phyloP scores from a whole-genome alignment of 192 early-diverging fungal species.

The Polychytrium aggregatum region DNA sequence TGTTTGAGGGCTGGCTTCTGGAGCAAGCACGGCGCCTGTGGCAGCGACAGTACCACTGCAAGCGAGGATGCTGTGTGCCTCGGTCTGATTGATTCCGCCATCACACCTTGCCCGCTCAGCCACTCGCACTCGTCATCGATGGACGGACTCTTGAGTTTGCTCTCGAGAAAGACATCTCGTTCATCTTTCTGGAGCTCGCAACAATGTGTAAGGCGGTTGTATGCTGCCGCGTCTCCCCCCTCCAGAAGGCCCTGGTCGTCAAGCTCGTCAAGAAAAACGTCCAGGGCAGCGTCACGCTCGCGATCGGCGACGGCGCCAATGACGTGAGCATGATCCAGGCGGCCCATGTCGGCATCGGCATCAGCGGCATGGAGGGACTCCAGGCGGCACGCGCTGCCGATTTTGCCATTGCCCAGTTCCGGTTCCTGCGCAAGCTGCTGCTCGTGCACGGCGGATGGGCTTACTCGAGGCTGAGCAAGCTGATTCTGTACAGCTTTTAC shows the following conservation, averaged over 20 bases:
- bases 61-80: no score
- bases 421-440: conserved; percentile 86
- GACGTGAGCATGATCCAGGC: conserved; percentile 99
- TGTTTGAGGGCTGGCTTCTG: no score
- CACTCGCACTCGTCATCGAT: conserved; percentile 90
- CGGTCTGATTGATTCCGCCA: no score
- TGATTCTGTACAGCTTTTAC: conserved; percentile 97
- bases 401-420: conserved; percentile 98
- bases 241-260: conserved; percentile 97
- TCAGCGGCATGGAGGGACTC: conserved; percentile 89
- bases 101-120: no score
- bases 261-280: conserved; percentile 92
- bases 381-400: conserved; percentile 95
- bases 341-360: conserved; percentile 95
- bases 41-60: no score
- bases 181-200: conserved; percentile 79
- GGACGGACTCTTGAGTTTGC: conserved; percentile 88
- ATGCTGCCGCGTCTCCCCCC: conserved; percentile 95
- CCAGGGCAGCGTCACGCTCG: conserved; percentile 72
- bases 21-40: no score
- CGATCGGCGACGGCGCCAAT: conserved; percentile 98
- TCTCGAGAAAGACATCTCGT: conserved; percentile 62
- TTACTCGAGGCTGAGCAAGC: conserved; percentile 87
- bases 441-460: conserved; percentile 97
- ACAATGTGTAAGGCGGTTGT: conserved; percentile 89